These are phyloP conservation scores for Adansonia digitata DNA, from an alignment of 345 rosid genomes.

Conservation along the genomic window DNA sequence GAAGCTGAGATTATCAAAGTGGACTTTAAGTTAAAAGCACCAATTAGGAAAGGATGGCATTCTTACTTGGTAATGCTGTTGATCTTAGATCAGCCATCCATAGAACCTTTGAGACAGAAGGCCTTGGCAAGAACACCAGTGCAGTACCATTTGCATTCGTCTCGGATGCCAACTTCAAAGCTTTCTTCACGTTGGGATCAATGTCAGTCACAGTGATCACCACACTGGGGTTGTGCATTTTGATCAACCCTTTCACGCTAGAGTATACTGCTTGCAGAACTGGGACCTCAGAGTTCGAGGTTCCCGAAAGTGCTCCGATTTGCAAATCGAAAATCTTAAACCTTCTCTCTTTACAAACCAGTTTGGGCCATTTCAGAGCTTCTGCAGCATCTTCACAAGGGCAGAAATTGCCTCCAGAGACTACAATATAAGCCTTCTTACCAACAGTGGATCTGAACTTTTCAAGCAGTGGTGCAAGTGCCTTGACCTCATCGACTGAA, in stretches of 20 bases:
- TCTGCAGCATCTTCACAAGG: slow-evolving; percentile 76
- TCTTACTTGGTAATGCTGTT: slow-evolving; percentile 90
- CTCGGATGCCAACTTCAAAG: slow-evolving; percentile 82
- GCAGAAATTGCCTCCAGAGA: slow-evolving; percentile 82
- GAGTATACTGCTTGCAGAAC: slow-evolving; percentile 81
- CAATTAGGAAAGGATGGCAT: slow-evolving; percentile 1
- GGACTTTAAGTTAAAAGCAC: background rate
- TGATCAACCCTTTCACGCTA: slow-evolving; percentile 88
- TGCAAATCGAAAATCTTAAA: slow-evolving; percentile 87
- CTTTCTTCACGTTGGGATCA: slow-evolving; percentile 75
- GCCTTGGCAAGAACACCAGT: slow-evolving; percentile 62
- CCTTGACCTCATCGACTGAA: slow-evolving; percentile 65
- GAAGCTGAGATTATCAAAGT: too few relatives aligned
- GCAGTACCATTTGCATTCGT: slow-evolving; percentile 45
- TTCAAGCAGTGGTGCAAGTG: slow-evolving; percentile 70
- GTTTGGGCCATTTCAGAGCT: slow-evolving; percentile 68
- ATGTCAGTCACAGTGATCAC: slow-evolving; percentile 74
- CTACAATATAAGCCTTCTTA: slow-evolving; percentile 79
- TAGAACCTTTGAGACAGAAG: slow-evolving; percentile 69
- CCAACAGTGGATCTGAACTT: slow-evolving; percentile 83
- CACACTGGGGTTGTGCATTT: slow-evolving; percentile 86
- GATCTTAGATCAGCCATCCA: slow-evolving; percentile 99
- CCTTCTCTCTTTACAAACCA: slow-evolving; percentile 74
- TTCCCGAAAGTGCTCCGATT: slow-evolving; percentile 54
- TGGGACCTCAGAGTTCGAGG: slow-evolving; percentile 81